Evolutionary conservation across 2,329 filamentous ascomycete genomes (phyloP).

Genomic region (Apiospora hydei): DNA sequence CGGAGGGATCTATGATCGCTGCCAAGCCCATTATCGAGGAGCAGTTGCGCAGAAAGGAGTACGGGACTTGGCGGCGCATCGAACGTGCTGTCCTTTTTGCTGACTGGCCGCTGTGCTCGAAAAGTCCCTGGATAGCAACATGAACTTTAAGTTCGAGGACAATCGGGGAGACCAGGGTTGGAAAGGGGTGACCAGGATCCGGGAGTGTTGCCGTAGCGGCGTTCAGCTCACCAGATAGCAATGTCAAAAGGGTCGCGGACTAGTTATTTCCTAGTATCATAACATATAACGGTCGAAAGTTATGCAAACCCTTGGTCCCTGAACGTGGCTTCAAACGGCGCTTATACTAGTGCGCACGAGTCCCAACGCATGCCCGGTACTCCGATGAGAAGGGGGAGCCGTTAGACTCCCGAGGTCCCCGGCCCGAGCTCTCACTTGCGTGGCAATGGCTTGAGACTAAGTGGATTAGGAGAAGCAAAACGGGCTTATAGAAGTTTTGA

Average conservation of each 20-base stretch:
- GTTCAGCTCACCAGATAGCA: too few relatives aligned
- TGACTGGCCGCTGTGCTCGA: slow-evolving; percentile 48
- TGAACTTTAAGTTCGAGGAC: not conserved
- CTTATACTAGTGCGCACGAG: not conserved
- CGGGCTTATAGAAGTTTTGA: not conserved
- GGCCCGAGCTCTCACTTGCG: not conserved
- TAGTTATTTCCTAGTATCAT: not conserved
- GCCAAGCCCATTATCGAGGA: slow-evolving; percentile 26
- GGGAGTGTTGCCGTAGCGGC: not conserved
- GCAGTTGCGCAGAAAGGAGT: slow-evolving; percentile 32
- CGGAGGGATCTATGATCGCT: slow-evolving; percentile 27
- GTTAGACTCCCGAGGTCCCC: not conserved
- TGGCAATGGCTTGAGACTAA: not conserved
- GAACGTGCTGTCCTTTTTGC: slow-evolving; percentile 54
- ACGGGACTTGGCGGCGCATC: slow-evolving; percentile 44
- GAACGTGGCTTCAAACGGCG: not conserved
- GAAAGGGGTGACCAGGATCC: too few relatives aligned
- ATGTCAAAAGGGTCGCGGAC: not conserved
- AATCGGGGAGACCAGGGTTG: not conserved
- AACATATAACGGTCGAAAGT: too few relatives aligned
- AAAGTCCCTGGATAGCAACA: slow-evolving; percentile 24
- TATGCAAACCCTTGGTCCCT: not conserved
- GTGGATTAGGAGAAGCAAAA: not conserved
- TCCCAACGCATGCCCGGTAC: not conserved
- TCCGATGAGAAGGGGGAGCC: slow-evolving; percentile 14